phyloP scores from a whole-genome alignment of 164 flowering plant species.

The Tinospora cordifolia region DNA sequence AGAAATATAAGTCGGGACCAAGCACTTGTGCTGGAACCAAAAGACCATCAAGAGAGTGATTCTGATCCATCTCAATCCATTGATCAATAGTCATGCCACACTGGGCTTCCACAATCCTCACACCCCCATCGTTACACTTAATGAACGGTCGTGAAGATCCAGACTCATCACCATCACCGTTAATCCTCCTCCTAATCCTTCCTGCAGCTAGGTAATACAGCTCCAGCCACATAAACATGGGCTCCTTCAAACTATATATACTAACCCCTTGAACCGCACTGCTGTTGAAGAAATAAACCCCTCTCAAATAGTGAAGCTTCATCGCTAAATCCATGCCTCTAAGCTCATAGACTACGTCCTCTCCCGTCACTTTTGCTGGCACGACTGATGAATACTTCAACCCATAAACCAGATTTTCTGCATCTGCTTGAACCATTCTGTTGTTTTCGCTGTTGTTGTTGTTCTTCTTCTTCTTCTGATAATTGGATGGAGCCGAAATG shows the following conservation, averaged over 20 bases:
- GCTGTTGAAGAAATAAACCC: conserved; percentile 44
- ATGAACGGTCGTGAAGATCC: conserved; percentile 40
- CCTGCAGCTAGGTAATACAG: conserved; percentile 31
- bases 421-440: conserved; percentile 7
- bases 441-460: background rate
- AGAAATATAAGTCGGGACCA: conserved; percentile 54
- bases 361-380: conserved; percentile 46
- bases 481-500: too few species aligned
- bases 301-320: conserved; percentile 66
- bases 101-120: conserved; percentile 49
- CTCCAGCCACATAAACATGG: conserved; percentile 50
- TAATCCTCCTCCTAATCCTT: conserved; percentile 32
- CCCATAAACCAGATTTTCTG: conserved; percentile 22
- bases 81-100: conserved; percentile 36
- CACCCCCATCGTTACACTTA: conserved; percentile 73
- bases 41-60: conserved; percentile 9
- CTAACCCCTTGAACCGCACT: conserved; percentile 29
- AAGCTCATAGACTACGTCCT: conserved; percentile 28
- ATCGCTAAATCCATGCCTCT: conserved; percentile 48
- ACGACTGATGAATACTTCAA: conserved; percentile 49
- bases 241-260: conserved; percentile 33
- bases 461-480: too few species aligned
- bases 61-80: conserved; percentile 29
- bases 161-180: conserved; percentile 18
- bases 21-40: conserved; percentile 32